Conservation (phyloP, 176 grass and related monocot genomes). For the Phragmites australis region DNA sequence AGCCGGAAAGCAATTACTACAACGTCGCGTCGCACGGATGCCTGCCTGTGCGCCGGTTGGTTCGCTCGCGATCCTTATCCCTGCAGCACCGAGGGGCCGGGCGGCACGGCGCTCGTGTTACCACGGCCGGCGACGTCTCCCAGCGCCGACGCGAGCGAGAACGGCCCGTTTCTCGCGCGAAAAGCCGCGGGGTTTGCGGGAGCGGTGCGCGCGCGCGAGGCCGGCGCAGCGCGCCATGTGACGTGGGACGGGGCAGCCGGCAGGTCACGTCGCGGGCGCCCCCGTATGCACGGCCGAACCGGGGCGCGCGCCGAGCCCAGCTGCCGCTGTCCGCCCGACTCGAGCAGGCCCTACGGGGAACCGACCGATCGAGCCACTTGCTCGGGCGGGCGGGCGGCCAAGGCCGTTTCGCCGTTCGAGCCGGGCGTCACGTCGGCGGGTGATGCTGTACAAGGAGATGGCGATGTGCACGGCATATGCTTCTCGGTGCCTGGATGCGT, state of each 20-base stretch:
- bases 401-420: no score
- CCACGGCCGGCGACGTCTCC: not conserved
- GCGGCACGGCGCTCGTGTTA: not conserved
- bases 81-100: not conserved
- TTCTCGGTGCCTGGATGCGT: not conserved
- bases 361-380: no score
- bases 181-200: not conserved
- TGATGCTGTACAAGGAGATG: not conserved
- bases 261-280: not conserved
- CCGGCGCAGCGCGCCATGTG: not conserved
- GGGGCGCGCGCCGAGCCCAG: no score
- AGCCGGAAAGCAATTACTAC: no score
- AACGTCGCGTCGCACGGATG: not conserved
- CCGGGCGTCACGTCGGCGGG: not conserved
- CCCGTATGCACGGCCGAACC: no score
- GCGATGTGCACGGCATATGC: not conserved
- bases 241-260: not conserved
- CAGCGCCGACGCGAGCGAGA: not conserved
- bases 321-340: not conserved
- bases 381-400: no score
- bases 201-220: no score
- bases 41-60: no score
- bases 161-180: not conserved
- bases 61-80: not conserved
- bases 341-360: not conserved